Evolutionary conservation across 768 basidiomycete species (phyloP).

Genomic region (Hemileccinum rubropunctum): DNA sequence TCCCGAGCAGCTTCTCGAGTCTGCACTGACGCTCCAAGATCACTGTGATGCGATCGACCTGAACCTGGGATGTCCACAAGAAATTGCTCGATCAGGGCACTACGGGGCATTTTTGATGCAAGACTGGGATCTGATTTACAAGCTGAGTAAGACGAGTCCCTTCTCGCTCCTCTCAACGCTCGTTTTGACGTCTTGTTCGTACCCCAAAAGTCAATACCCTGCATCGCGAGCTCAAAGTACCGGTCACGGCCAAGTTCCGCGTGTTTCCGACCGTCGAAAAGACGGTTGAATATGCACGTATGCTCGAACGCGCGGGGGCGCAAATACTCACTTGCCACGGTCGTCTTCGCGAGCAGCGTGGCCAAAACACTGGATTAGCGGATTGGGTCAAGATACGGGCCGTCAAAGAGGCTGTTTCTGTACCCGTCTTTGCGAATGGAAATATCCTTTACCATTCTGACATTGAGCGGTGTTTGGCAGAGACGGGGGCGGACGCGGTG

Average conservation of each 20-base stretch:
- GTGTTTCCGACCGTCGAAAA: conserved; percentile 82
- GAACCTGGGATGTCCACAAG: conserved; percentile 93
- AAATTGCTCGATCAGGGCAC: conserved; percentile 82
- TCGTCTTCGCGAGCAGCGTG: conserved; percentile 86
- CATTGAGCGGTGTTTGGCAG: conserved; percentile 70
- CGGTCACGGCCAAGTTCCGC: conserved; percentile 95
- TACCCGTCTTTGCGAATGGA: conserved; percentile 97
- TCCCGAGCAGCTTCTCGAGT: conserved; percentile 68
- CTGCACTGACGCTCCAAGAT: conserved; percentile 73
- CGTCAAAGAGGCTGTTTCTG: conserved; percentile 84
- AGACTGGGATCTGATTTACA: conserved; percentile 87
- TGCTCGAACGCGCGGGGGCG: conserved; percentile 94
- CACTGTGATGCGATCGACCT: conserved; percentile 93
- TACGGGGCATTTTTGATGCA: conserved; percentile 94
- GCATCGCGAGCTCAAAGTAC: conserved; percentile 80
- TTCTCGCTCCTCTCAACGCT: not conserved
- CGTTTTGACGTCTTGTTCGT: not conserved
- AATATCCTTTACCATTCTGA: conserved; percentile 90
- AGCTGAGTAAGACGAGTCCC: conserved; percentile 54
- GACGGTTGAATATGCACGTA: conserved; percentile 91
- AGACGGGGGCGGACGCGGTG: conserved; percentile 87
- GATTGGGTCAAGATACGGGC: conserved; percentile 89
- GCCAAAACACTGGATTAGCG: conserved; percentile 79
- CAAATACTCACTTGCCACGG: conserved; percentile 96
- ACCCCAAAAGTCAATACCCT: conserved; percentile 70